Evolutionary conservation across 805 yeast genomes (phyloP).

Genomic region (Wickerhamomyces tratensis): DNA sequence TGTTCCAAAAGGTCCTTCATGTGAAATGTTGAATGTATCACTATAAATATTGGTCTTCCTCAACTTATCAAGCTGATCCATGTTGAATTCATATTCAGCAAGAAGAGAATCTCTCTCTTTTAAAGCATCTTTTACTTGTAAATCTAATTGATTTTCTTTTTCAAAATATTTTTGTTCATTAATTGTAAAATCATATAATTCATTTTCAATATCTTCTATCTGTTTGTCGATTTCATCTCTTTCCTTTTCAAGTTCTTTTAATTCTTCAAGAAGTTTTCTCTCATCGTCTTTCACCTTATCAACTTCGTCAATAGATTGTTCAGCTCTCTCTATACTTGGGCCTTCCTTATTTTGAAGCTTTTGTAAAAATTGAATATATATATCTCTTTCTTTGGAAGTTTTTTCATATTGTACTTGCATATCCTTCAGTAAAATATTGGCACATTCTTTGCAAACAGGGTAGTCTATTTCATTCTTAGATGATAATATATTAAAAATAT

Average conservation of each 20-base stretch:
- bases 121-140: slow-evolving; percentile 39
- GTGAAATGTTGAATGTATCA: slow-evolving; percentile 76
- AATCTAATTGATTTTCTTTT: slow-evolving; percentile 44
- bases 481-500: slow-evolving; percentile 64
- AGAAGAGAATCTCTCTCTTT: slow-evolving; percentile 54
- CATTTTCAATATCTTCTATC: slow-evolving; percentile 30
- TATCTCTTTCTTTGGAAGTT: slow-evolving; percentile 67
- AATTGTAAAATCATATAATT: slow-evolving; percentile 34
- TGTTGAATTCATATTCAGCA: slow-evolving; percentile 50
- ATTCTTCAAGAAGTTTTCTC: slow-evolving; percentile 34
- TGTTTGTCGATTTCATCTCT: slow-evolving; percentile 15
- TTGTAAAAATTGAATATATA: slow-evolving; percentile 62
- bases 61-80: slow-evolving; percentile 59
- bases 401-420: slow-evolving; percentile 64
- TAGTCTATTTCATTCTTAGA: slow-evolving; percentile 67
- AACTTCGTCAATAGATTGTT: slow-evolving; percentile 14
- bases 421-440: slow-evolving; percentile 51
- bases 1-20: slow-evolving; percentile 77
- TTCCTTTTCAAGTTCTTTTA: slow-evolving; percentile 32
- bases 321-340: slow-evolving; percentile 21
- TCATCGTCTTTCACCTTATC: slow-evolving; percentile 27
- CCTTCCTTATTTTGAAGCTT: slow-evolving; percentile 52
- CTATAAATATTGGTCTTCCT: slow-evolving; percentile 74
- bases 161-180: slow-evolving; percentile 38
- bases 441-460: slow-evolving; percentile 87